Evolutionary conservation across 2,329 filamentous ascomycete species (phyloP).

Genomic region (Davidsoniella australis): DNA sequence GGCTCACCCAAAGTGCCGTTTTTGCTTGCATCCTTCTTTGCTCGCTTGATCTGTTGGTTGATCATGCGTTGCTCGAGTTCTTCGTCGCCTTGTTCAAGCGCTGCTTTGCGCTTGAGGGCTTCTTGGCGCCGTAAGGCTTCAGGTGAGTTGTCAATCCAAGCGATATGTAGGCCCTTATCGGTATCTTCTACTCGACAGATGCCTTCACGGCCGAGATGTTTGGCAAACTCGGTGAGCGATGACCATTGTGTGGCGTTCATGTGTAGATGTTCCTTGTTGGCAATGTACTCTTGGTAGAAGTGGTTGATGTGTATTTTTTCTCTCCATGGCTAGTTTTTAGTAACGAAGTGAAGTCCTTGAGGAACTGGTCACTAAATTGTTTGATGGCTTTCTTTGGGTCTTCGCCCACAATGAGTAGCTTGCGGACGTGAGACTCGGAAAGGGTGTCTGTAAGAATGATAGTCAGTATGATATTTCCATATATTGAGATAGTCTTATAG

Average conservation of each 20-base stretch:
- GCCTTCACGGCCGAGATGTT: constrained; percentile 69
- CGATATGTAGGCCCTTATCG: constrained; percentile 66
- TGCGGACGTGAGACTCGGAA: constrained; percentile 73
- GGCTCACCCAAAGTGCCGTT: constrained; percentile 26
- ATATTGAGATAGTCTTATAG: background rate
- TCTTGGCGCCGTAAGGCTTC: constrained; percentile 70
- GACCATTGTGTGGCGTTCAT: constrained; percentile 90
- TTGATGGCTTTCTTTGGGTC: constrained; percentile 72
- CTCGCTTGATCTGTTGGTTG: constrained; percentile 65
- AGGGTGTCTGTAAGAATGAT: constrained; percentile 58
- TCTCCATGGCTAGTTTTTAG: constrained; percentile 76
- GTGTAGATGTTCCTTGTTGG: constrained; percentile 73
- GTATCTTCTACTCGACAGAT: constrained; percentile 83
- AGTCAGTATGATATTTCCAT: background rate
- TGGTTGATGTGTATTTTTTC: constrained; percentile 79
- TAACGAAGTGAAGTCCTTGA: constrained; percentile 59
- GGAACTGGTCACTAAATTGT: constrained; percentile 67
- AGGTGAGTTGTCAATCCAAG: constrained; percentile 83
- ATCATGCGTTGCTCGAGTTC: constrained; percentile 74
- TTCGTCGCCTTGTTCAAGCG: constrained; percentile 79
- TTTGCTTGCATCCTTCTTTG: constrained; percentile 40
- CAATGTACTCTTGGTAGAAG: constrained; percentile 91
- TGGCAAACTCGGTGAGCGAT: constrained; percentile 76
- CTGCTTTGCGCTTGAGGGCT: constrained; percentile 65
- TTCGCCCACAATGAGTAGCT: constrained; percentile 75